phyloP scores from a whole-genome alignment of 1,284 basidiomycete species.

The Microbotryomycetes sp. region DNA sequence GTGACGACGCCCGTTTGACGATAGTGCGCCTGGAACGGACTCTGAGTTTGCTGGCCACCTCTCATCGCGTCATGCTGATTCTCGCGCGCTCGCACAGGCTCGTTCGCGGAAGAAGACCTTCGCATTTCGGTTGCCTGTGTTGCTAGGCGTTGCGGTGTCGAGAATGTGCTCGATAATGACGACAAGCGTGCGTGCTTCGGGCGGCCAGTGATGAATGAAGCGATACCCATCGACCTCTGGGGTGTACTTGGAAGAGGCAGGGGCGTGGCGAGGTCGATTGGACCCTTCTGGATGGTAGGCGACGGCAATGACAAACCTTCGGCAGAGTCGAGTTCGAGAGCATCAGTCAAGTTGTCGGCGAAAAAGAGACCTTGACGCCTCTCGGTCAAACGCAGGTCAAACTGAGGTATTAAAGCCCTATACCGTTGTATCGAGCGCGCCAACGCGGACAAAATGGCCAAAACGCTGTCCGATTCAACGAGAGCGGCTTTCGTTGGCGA shows the following conservation, averaged over 20 bases:
- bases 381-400: slow-evolving; percentile 77
- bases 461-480: slow-evolving; percentile 6
- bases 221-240: slow-evolving; percentile 1
- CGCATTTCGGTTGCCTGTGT: slow-evolving; percentile 40
- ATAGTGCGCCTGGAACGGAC: slow-evolving; percentile 80
- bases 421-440: slow-evolving; percentile 44
- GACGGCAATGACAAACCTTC: background rate
- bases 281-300: background rate
- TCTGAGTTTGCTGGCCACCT: slow-evolving; percentile 36
- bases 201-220: slow-evolving; percentile 19
- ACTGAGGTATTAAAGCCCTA: slow-evolving; percentile 62
- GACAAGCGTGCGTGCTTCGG: slow-evolving; percentile 16
- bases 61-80: background rate
- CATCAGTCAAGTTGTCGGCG: slow-evolving; percentile 86
- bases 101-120: slow-evolving; percentile 30
- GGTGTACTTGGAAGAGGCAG: background rate
- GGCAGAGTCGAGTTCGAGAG: slow-evolving; percentile 46
- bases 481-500: slow-evolving; percentile 3
- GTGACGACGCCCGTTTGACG: slow-evolving; percentile 62
- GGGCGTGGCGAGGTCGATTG: slow-evolving; percentile 4
- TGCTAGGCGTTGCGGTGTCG: background rate
- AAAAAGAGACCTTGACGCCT: slow-evolving; percentile 82
- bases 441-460: slow-evolving; percentile 20
- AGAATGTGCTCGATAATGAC: background rate
- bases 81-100: background rate